Evolutionary conservation across 177 flowering plant genomes (phyloP).

Genomic region (Tripterygium wilfordii): DNA sequence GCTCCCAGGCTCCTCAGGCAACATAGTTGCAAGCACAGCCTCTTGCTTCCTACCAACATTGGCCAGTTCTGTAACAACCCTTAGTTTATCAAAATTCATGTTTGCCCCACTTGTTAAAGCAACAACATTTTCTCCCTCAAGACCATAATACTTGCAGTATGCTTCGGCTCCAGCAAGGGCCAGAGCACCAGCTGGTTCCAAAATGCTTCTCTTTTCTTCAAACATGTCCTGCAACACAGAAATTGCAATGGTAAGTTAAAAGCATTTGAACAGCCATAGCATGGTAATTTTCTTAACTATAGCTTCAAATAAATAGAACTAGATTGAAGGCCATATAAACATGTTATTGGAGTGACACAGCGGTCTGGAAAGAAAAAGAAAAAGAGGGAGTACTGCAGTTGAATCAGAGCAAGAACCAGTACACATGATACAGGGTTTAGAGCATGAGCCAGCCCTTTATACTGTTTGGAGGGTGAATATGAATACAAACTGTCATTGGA

Average conservation of each 20-base stretch:
- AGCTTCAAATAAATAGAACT: too few relatives aligned
- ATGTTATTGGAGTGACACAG: too few relatives aligned
- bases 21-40: conserved; percentile 81
- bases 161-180: conserved; percentile 99
- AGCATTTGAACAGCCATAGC: too few relatives aligned
- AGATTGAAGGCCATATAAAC: too few relatives aligned
- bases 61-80: conserved; percentile 96
- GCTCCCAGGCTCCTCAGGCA: conserved; percentile 85
- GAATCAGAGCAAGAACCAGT: too few relatives aligned
- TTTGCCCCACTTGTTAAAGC: conserved; percentile 95
- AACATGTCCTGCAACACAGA: conserved; percentile 76
- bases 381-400: too few relatives aligned
- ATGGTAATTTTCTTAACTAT: too few relatives aligned
- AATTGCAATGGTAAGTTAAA: not conserved
- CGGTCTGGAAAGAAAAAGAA: too few relatives aligned
- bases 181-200: conserved; percentile 99
- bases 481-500: too few relatives aligned
- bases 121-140: conserved; percentile 75
- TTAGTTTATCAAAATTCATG: conserved; percentile 92
- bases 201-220: conserved; percentile 94
- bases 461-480: too few relatives aligned
- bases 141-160: conserved; percentile 88
- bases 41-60: conserved; percentile 91
- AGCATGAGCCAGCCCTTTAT: too few relatives aligned
- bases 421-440: too few relatives aligned